phyloP scores from a whole-genome alignment of 148 eudicot genomes.

The Amaranthus palmeri region DNA sequence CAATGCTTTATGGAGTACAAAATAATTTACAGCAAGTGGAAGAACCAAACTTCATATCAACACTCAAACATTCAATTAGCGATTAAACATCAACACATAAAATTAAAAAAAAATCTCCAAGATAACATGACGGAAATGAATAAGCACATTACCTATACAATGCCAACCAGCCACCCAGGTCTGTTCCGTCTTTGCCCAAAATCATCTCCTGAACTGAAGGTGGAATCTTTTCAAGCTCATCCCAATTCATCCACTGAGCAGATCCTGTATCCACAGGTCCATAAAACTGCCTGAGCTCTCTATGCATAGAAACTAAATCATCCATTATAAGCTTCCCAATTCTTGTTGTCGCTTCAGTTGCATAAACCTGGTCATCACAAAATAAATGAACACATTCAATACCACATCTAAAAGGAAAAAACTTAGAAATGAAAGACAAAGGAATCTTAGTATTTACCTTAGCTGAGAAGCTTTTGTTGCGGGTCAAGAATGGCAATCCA shows the following conservation, averaged over 20 bases:
- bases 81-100: not conserved
- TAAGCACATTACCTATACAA: slow-evolving; percentile 58
- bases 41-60: not conserved
- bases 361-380: slow-evolving; percentile 53
- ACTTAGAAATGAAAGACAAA: not conserved
- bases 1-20: too few species aligned
- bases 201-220: slow-evolving; percentile 43
- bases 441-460: slow-evolving; percentile 34
- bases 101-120: not conserved
- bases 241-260: slow-evolving; percentile 74
- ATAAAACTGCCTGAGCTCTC: slow-evolving; percentile 65
- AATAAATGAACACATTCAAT: slow-evolving; percentile 16
- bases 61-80: not conserved
- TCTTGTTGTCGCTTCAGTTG: slow-evolving; percentile 70
- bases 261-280: slow-evolving; percentile 53
- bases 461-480: slow-evolving; percentile 52
- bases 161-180: slow-evolving; percentile 66
- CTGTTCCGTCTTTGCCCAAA: slow-evolving; percentile 55
- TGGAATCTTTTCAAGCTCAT: slow-evolving; percentile 61
- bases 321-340: slow-evolving; percentile 83
- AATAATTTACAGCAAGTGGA: too few species aligned
- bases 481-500: slow-evolving; percentile 79
- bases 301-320: slow-evolving; percentile 75
- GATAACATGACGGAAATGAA: not conserved
- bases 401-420: not conserved